Conservation (phyloP, 2,329 filamentous ascomycete genomes). For the Pseudogymnoascus sp. region DNA sequence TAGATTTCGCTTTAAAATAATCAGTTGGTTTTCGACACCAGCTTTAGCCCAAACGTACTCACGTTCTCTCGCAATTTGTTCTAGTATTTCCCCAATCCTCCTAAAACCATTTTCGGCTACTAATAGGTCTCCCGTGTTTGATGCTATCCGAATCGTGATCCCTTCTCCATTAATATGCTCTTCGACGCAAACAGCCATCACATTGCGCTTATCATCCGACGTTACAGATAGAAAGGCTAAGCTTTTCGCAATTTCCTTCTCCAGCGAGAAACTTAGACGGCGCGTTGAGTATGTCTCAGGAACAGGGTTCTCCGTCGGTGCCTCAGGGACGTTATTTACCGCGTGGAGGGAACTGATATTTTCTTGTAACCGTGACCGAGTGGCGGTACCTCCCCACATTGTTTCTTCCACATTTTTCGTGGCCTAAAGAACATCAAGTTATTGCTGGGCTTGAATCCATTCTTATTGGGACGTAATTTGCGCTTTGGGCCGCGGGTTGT, state of each 20-base stretch:
- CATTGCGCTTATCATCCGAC: slow-evolving; percentile 15
- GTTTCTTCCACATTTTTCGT: not conserved
- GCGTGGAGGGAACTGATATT: slow-evolving; percentile 10
- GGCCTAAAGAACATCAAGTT: not conserved
- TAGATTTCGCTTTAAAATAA: slow-evolving; percentile 10
- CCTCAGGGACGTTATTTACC: slow-evolving; percentile 12
- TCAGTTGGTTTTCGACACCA: not conserved
- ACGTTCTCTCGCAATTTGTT: slow-evolving; percentile 18
- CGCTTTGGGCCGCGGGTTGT: not conserved
- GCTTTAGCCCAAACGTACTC: not conserved
- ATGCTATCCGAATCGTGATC: slow-evolving; percentile 19
- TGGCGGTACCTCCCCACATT: slow-evolving; percentile 14
- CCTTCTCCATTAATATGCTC: slow-evolving; percentile 15
- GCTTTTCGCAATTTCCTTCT: slow-evolving; percentile 20
- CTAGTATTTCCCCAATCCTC: slow-evolving; percentile 15
- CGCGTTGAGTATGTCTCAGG: not conserved
- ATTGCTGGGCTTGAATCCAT: not conserved
- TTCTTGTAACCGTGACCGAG: slow-evolving; percentile 12
- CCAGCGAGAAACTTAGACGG: slow-evolving; percentile 11
- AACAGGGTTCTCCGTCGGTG: slow-evolving; percentile 10
- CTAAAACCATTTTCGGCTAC: slow-evolving; percentile 14
- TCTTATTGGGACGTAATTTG: not conserved
- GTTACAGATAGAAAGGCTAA: slow-evolving; percentile 20
- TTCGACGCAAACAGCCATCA: slow-evolving; percentile 22
- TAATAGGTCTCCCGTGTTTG: slow-evolving; percentile 17